Conservation (phyloP, 1,139 yeast genomes). For the Suhomyces ambrosiae region DNA sequence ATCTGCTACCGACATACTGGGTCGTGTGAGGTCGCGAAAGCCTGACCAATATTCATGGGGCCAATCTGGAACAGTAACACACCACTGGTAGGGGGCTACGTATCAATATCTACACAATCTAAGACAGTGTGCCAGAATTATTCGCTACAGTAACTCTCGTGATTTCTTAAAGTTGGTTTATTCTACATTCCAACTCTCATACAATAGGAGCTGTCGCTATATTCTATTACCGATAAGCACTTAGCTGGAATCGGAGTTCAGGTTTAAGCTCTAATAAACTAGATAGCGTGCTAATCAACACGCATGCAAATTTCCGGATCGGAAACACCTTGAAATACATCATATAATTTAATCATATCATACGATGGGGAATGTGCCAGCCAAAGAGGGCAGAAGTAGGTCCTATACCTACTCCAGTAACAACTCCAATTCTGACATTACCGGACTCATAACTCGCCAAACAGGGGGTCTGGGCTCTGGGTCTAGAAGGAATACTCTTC, state of each 20-base stretch:
- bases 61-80: slow-evolving; percentile 6
- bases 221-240: background rate
- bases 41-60: slow-evolving; percentile 11
- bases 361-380: slow-evolving; percentile 62
- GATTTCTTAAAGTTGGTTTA: no score
- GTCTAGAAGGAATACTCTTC: slow-evolving; percentile 24
- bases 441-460: slow-evolving; percentile 15
- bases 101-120: background rate
- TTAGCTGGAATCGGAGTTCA: background rate
- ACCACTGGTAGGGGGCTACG: background rate
- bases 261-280: background rate
- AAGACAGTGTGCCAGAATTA: no score
- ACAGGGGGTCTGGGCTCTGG: slow-evolving; percentile 6
- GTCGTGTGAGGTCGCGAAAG: slow-evolving; percentile 6
- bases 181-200: no score
- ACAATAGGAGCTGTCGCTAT: no score
- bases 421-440: slow-evolving; percentile 13
- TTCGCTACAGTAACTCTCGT: no score
- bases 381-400: slow-evolving; percentile 49
- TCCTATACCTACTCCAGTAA: slow-evolving; percentile 18
- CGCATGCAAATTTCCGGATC: background rate
- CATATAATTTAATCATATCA: background rate
- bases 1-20: slow-evolving; percentile 2
- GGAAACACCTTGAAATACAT: background rate
- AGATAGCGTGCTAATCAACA: background rate